Evolutionary conservation across 148 eudicot species (phyloP).

Genomic region (Rhododendron simsii): DNA sequence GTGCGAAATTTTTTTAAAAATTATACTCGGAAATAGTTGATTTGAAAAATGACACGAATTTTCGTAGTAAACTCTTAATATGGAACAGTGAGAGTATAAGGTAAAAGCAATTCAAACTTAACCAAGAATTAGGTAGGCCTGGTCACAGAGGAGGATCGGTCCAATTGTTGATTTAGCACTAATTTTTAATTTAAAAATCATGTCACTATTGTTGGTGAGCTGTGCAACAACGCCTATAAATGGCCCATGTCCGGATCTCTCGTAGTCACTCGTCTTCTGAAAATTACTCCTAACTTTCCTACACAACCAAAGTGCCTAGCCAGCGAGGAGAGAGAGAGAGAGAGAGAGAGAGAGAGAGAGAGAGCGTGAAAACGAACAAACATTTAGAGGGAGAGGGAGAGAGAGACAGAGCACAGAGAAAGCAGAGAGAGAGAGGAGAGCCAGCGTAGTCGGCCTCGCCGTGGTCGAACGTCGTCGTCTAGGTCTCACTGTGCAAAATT

Average conservation of each 20-base stretch:
- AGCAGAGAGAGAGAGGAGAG: not conserved
- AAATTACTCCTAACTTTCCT: not conserved
- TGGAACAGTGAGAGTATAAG: no score
- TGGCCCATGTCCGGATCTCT: not conserved
- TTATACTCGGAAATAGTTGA: no score
- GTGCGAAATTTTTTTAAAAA: no score
- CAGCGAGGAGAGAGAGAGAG: slow-evolving; percentile 5
- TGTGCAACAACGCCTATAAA: slow-evolving; percentile 8
- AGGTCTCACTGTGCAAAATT: not conserved
- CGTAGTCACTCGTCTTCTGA: not conserved
- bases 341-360: not conserved
- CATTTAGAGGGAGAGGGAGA: not conserved
- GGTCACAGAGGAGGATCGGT: no score
- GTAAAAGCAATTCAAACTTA: no score
- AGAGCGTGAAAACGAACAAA: not conserved
- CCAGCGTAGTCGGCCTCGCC: not conserved
- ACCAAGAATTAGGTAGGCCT: no score
- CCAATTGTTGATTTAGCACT: not conserved
- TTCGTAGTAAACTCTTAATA: no score
- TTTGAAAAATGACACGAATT: no score
- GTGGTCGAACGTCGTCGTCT: not conserved
- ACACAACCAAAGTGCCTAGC: not conserved
- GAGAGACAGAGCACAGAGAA: not conserved
- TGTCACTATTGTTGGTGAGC: not conserved
- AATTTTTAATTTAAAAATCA: no score